phyloP scores from a whole-genome alignment of 2,329 filamentous ascomycete species.

The Arthrobotrys conoides region DNA sequence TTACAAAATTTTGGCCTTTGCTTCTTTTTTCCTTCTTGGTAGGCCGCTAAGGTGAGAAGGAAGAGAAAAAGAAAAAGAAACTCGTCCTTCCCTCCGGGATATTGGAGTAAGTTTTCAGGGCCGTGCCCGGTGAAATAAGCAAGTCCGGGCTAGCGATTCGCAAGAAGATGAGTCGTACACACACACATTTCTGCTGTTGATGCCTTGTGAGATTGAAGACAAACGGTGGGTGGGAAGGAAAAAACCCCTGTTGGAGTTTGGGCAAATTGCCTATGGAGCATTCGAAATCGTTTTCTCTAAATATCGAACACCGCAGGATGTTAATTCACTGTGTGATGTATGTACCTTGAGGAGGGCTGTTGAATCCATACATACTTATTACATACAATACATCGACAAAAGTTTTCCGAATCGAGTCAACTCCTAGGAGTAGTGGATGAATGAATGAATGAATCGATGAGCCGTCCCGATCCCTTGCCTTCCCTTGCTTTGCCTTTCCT shows the following conservation, averaged over 20 bases:
- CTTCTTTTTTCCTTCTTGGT: constrained; percentile 32
- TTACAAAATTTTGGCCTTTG: constrained; percentile 34
- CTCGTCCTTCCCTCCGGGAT: constrained; percentile 42
- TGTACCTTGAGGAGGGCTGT: not conserved
- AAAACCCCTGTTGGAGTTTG: constrained; percentile 54
- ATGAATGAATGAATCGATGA: too few species aligned
- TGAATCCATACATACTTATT: too few species aligned
- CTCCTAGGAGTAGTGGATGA: constrained; percentile 9
- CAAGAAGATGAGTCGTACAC: constrained; percentile 59
- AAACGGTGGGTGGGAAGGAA: constrained; percentile 44
- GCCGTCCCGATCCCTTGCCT: constrained; percentile 46
- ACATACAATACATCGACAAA: not conserved
- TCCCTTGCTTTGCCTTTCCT: constrained; percentile 53
- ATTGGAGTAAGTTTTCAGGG: constrained; percentile 50
- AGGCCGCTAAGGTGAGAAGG: constrained; percentile 10
- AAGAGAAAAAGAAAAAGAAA: constrained; percentile 44
- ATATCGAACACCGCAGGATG: constrained; percentile 10
- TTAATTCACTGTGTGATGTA: not conserved
- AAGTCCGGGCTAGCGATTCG: constrained; percentile 38
- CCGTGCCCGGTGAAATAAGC: constrained; percentile 58
- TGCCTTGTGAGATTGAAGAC: constrained; percentile 50
- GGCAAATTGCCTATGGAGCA: constrained; percentile 57
- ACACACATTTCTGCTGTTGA: constrained; percentile 37
- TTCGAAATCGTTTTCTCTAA: constrained; percentile 18
- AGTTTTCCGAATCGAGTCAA: not conserved